Base-by-base conservation (phyloP, 176 grass and related monocot genomes). In the Urochloa ruziziensis region DNA sequence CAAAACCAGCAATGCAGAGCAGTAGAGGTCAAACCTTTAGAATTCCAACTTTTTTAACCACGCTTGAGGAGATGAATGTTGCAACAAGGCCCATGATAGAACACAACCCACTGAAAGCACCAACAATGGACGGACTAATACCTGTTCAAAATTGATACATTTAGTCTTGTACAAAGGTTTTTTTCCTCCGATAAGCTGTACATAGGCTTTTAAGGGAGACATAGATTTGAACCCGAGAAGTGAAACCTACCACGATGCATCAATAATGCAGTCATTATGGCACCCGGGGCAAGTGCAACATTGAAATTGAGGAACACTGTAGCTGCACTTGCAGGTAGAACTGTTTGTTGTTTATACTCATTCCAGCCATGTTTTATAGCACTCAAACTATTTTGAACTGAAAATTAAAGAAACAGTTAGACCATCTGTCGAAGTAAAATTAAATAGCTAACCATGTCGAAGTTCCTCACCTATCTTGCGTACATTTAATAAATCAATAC, bases 81-180 rank as follows among this genome's bases (percentile, higher is more conserved):
- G 96, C 93, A 74, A 88, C 85, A 84, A 99, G 91, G 34, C 96
- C 96, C 96, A 99, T 99, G 82, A 95, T 78, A 84, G 96, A 91
- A 67, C 93, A 99, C 73, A 92, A 81, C 82, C 96, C 96, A 80
- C 89, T 92, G 75, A 99, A 99, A 81, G 88, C 87, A 83, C 96
- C 93, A 73, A 99, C 89, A 65, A 92, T 92, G 51, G 91, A 99
- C 13, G 96, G 96, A 79, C 82, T 96, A 75, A 92, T 99, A 70
- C 91, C 96, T 96, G 85, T 72, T 77, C 61, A 88, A 88, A 23
- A 70, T 44, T 54, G 2, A 29, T 19, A 63, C 32, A 34, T 48
- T 73, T 36, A 21, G 48, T 67, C n/a, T 69, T 54, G 9, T 69
- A 70, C n/a, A 40, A 12, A 63, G 4, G 44, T 6, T 39, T 88